phyloP scores from a whole-genome alignment of 345 rosid genomes.

The Populus alba region DNA sequence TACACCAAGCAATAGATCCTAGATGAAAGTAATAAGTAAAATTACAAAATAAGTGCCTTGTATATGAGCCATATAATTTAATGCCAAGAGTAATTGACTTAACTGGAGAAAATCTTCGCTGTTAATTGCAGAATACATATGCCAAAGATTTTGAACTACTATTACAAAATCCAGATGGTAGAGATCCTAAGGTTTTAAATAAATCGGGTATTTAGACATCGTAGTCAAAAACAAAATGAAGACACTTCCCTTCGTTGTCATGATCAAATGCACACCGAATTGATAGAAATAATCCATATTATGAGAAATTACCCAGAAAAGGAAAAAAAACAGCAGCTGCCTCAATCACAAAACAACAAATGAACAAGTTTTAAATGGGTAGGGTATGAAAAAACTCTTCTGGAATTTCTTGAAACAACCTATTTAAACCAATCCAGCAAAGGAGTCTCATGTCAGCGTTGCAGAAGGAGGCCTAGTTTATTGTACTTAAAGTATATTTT shows the following conservation, averaged over 20 bases:
- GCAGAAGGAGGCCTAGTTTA: background rate
- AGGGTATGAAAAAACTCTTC: background rate
- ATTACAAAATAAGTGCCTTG: background rate
- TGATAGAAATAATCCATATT: background rate
- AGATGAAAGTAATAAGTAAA: background rate
- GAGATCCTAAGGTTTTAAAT: slow-evolving; percentile 3
- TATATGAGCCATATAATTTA: background rate
- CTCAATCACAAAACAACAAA: background rate
- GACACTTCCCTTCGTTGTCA: too few relatives aligned
- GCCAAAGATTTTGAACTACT: background rate
- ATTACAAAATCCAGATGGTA: background rate
- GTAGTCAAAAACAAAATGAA: slow-evolving; percentile 1
- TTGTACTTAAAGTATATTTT: background rate
- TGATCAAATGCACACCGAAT: background rate
- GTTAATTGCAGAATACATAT: background rate
- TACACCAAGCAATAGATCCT: background rate
- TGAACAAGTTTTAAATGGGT: background rate
- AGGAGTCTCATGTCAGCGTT: background rate
- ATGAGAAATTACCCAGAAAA: background rate
- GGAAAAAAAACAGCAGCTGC: background rate
- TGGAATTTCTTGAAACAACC: background rate
- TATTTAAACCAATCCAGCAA: background rate
- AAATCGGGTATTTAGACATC: background rate
- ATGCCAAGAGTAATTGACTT: background rate
- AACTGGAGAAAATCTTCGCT: too few relatives aligned